Evolutionary conservation across 768 basidiomycete species (phyloP), one percentile per base, ranked within the genome.

Genomic region (Boletus coccyginus): DNA sequence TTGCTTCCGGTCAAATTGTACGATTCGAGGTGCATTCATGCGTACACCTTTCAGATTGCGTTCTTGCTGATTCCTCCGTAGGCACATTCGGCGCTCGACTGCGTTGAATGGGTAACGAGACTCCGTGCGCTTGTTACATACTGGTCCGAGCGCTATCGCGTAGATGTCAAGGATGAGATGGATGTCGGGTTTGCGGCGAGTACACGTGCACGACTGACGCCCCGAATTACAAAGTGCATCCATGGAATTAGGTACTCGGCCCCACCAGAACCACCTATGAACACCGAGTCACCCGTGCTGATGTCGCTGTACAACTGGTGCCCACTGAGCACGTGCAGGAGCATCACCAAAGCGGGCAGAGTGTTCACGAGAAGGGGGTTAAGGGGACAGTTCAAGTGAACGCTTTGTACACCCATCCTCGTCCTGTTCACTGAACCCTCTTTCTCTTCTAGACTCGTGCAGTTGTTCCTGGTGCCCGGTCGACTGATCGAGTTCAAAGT

Each of bases 231-330:
- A 16, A 70, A 61, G 33, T 64, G 52, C 33, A 21, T 42, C 39
- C 70, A 73, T 55, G 70, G 72, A 29, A 72, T 73, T 45, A 74
- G 77, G 10, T 70, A 75, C 32, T 75, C 80, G 24, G 61, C 66
- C 21, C 74, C 75, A 24, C 81, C 81, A n/a, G 82, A 83, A 58
- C 70, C 79, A 12, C 80, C 82, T 2, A 71, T 76, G 1, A 79
- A 85, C 63, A 73, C 78, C 16, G 82, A 83, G 9, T 73, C 84
- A 40, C 80, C 85, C 5, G 80, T 83, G 13, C 73, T 94, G 46
- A 75, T 80, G 46, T 75, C 79, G 1, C 70, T 94, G 44, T 94
- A 90, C 78, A 90, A 90, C 62, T 94, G 92, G 94, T 98, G 96
- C 66, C 77, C 88, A 3, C 68, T 95, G 58, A 82, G 88, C 38